phyloP scores from a whole-genome alignment of 306 rosid species.

The Trifolium subterraneum region DNA sequence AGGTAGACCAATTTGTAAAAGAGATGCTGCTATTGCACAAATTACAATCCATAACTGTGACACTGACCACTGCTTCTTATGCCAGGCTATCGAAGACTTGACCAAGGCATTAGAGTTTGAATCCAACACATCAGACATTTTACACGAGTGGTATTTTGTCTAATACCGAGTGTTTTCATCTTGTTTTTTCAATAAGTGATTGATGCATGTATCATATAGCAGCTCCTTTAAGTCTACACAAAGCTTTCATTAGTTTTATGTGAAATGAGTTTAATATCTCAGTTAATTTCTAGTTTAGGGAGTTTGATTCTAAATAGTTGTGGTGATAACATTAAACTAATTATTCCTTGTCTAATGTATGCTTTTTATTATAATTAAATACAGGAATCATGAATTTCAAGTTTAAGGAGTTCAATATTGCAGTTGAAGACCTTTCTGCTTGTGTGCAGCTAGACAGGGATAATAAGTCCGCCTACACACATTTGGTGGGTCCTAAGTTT shows the following conservation, averaged over 20 bases:
- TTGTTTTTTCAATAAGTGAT: slow-evolving; percentile 28
- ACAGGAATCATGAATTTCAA: slow-evolving; percentile 86
- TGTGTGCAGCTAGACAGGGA: slow-evolving; percentile 75
- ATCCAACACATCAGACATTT: slow-evolving; percentile 78
- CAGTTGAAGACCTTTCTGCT: slow-evolving; percentile 76
- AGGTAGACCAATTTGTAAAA: no score
- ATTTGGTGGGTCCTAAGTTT: slow-evolving; percentile 65
- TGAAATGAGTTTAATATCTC: slow-evolving; percentile 13
- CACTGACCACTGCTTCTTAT: slow-evolving; percentile 34
- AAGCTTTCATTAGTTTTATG: slow-evolving; percentile 28
- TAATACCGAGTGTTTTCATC: slow-evolving; percentile 13
- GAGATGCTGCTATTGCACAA: no score
- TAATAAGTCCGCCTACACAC: slow-evolving; percentile 77
- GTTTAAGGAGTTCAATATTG: slow-evolving; percentile 75
- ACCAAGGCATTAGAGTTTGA: slow-evolving; percentile 84
- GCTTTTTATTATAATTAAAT: slow-evolving; percentile 32
- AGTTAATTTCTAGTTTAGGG: slow-evolving; percentile 18
- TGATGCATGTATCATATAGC: no score
- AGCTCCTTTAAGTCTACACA: no score
- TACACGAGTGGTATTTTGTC: slow-evolving; percentile 80
- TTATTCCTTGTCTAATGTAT: slow-evolving; percentile 25
- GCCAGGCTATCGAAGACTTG: slow-evolving; percentile 85
- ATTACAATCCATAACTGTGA: slow-evolving; percentile 22
- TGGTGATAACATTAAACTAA: slow-evolving; percentile 24
- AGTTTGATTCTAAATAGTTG: slow-evolving; percentile 31